Evolutionary conservation across 306 rosid genomes (phyloP), one percentile per base, ranked within the genome.

Genomic region (Parietaria judaica): DNA sequence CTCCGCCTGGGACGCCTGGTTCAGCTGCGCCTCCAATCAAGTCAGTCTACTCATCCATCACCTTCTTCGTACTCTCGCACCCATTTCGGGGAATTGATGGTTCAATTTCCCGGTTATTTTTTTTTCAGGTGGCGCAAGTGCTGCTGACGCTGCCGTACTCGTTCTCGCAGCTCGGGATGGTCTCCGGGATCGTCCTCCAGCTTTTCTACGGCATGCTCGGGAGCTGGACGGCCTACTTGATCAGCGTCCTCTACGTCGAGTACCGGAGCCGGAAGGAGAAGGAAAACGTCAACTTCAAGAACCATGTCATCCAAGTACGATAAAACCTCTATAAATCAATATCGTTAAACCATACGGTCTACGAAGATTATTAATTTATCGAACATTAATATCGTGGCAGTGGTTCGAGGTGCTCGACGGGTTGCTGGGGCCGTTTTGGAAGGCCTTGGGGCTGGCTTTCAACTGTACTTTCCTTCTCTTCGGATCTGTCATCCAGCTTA

Each of bases 341-440:
- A 8, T 46, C 50, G 11, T 46, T 1, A 8, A 46, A 7, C 50
- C 2, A 46, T 13, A 46, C 13, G 13, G 13, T 46, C 50, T 13
- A 46, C 1, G 31, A 23, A 23, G 31, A 23, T 23, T 23, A 23
- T 23, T 23, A 23, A 23, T 23, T 23, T 23, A 23, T 23, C 31
- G 31, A 23, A 2, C 2, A 23, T 23, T 23, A n/a, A n/a, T n/a
- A n/a, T 60, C 14, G 12, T 70, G 78, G 74, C 84, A 92, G 99
- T 92, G 99, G 99, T 92, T 92, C 50, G 99, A 92, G 76, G 99
- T 92, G 60, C 95, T 92, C 14, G 99, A 92, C 77, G 99, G 99
- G 44, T 73, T 92, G 31, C 65, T 92, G 57, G 99, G 99, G 65
- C 90, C 96, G 8, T 78, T 72, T 66, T 92, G 99, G 99, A 92